Conservation (phyloP, 1,284 basidiomycete genomes). For the Xerocomus cyaneibrunnescens region DNA sequence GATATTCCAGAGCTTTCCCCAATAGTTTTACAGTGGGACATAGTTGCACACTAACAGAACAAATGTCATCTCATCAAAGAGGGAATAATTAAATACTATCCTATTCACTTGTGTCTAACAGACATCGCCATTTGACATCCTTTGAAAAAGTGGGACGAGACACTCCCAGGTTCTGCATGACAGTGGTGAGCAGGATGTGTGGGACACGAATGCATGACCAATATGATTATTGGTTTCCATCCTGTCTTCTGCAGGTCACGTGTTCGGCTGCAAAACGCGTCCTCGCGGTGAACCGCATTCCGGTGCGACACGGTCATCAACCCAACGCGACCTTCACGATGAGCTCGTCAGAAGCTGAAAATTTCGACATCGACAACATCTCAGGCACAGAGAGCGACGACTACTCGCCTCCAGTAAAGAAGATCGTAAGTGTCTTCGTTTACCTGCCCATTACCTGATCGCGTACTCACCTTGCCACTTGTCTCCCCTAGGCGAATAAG, state of each 20-base stretch:
- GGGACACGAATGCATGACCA: too few species aligned
- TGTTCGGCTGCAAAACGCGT: constrained; percentile 16
- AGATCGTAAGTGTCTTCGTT: constrained; percentile 33
- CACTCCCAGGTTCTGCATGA: too few species aligned
- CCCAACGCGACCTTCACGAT: constrained; percentile 33
- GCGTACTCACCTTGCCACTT: constrained; percentile 24
- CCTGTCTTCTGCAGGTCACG: constrained; percentile 6
- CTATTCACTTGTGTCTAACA: too few species aligned
- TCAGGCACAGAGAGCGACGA: constrained; percentile 67
- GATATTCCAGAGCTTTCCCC: too few species aligned
- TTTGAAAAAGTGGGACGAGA: too few species aligned
- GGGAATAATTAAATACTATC: too few species aligned
- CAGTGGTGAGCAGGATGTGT: too few species aligned
- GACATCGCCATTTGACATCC: too few species aligned
- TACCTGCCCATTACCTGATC: background rate
- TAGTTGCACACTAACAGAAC: too few species aligned
- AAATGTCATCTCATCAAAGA: too few species aligned
- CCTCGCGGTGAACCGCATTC: constrained; percentile 6
- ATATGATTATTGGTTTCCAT: background rate
- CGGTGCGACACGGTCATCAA: constrained; percentile 4
- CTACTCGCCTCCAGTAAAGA: constrained; percentile 62
- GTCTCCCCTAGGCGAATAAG: constrained; percentile 38
- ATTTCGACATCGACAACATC: constrained; percentile 57
- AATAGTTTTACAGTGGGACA: too few species aligned
- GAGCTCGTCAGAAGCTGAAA: constrained; percentile 65